Base-by-base conservation (phyloP, 345 rosid genomes). In the Arabidopsis arenosa region DNA sequence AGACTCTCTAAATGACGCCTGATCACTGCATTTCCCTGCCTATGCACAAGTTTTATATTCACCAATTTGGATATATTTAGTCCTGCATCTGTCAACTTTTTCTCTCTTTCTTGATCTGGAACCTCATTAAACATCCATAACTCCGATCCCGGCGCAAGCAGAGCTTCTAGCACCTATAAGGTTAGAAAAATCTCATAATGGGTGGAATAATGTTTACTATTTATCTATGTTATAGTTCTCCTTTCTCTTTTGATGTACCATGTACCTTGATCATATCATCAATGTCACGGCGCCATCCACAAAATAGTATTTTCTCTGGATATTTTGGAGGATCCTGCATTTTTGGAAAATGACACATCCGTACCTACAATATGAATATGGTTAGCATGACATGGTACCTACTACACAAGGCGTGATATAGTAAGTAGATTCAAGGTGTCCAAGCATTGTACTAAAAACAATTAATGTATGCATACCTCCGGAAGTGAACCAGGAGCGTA, bases 261-360 rank as follows among this genome's bases (percentile, higher is more conserved):
- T 66, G 75, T 88, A 90, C 98, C 93, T 76, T 84, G 65, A 93
- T 93, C 98, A 93, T 93, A 86, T 93, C 98, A 84, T 90, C 87
- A 75, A 93, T 89, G 86, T 90, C 97, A 52, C 98, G 93, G 21
- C 98, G 93, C 98, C 98, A 93, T 39, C 98, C 98, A 77, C 96
- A 90, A 69, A 93, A 90, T 17, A 93, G 78, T 73, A 93, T 89
- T 86, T 73, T 93, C 86, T 93, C 98, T 5, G 97, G 96, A 85
- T 85, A 89, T 76, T 93, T 90, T 61, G 97, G 97, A 77, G 88
- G 98, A 60, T 93, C 95, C 56, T 78, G 74, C 55, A 73, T 75
- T 73, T 84, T 89, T 5, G 91, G 93, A 75, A 83, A 88, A 70
- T 39, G 66, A 68, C 88, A 84, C 75, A 73, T 77, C 8, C 55